Base-by-base conservation (phyloP, 441 rosid genomes). In the Flueggea neowawraea region DNA sequence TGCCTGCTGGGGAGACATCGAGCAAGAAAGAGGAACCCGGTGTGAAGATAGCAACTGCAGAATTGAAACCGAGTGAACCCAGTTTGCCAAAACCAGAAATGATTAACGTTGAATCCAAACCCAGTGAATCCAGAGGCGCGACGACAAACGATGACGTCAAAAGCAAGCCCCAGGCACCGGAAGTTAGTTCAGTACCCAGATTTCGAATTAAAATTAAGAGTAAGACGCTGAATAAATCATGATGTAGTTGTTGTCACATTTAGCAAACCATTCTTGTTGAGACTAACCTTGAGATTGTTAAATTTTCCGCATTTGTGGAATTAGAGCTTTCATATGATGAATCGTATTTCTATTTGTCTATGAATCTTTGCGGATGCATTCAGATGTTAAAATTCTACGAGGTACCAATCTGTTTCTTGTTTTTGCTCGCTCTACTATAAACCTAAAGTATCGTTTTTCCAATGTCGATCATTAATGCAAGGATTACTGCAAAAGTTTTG, bases 151-250 rank as follows among this genome's bases (percentile, higher is more conserved):
- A 0, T 43, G 14, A 36, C 4, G 41, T 36, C 41, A 36, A 47
- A 47, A 47, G 14, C 14, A 47, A 47, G 69, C 69, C 76, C 9
- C 94, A 85, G 75, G 79, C 82, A 55, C 69, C 84, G 16, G 67
- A 82, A 74, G 72, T 75, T 44, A 70, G 59, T 63, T 31, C 85
- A 43, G 87, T 77, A 57, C 82, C 88, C 22, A 90, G 76, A 78
- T 68, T 93, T 50, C 78, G 84, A 58, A 84, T 90, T 62, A 93
- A 86, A 69, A 75, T 92, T 31, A 92, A 90, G 79, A 86, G 68
- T 75, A 84, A 72, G 76, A 73, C 84, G 17, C 75, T 86, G 52
- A 86, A 70, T 67, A 73, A 77, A 65, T 71, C 69, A 0, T 76
- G 61, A 58, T 39, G 44, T 32, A 17, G 14, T 47, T 16, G 16